Conservation (phyloP, 805 yeast genomes). For the Priceomyces haplophilus region DNA sequence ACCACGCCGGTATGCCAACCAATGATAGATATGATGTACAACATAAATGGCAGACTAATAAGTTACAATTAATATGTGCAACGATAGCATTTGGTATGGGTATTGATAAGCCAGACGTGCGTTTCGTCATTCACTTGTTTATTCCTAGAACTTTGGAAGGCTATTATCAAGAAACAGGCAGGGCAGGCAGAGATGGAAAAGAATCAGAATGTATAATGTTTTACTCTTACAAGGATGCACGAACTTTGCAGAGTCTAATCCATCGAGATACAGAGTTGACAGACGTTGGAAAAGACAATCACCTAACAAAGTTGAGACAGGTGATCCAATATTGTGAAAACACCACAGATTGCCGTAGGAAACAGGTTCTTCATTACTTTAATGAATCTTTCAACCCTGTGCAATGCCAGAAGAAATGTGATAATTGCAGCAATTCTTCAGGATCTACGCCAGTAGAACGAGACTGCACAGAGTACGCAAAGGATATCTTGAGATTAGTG, state of each 20-base stretch:
- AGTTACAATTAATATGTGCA: constrained; percentile 82
- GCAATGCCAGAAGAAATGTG: constrained; percentile 73
- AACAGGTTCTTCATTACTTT: constrained; percentile 85
- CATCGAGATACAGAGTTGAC: constrained; percentile 70
- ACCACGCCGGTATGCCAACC: constrained; percentile 93
- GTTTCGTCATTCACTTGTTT: constrained; percentile 86
- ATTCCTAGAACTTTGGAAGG: constrained; percentile 92
- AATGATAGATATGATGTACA: constrained; percentile 75
- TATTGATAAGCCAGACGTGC: constrained; percentile 92
- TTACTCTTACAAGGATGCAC: constrained; percentile 76
- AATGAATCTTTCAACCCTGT: constrained; percentile 73
- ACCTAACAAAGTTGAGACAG: constrained; percentile 69
- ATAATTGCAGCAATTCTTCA: constrained; percentile 61
- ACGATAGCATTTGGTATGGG: constrained; percentile 99
- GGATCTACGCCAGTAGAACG: constrained; percentile 43
- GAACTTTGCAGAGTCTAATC: constrained; percentile 72
- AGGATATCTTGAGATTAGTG: constrained; percentile 58
- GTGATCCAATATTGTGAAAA: constrained; percentile 93
- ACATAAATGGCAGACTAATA: constrained; percentile 72
- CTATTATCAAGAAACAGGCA: constrained; percentile 95
- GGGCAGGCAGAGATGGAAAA: constrained; percentile 96
- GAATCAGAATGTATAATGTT: constrained; percentile 80
- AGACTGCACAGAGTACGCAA: constrained; percentile 69
- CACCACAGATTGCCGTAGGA: constrained; percentile 82
- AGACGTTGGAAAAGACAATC: constrained; percentile 65